Base-by-base conservation (phyloP, 2,329 filamentous ascomycete genomes). In the Colletotrichum cereale region DNA sequence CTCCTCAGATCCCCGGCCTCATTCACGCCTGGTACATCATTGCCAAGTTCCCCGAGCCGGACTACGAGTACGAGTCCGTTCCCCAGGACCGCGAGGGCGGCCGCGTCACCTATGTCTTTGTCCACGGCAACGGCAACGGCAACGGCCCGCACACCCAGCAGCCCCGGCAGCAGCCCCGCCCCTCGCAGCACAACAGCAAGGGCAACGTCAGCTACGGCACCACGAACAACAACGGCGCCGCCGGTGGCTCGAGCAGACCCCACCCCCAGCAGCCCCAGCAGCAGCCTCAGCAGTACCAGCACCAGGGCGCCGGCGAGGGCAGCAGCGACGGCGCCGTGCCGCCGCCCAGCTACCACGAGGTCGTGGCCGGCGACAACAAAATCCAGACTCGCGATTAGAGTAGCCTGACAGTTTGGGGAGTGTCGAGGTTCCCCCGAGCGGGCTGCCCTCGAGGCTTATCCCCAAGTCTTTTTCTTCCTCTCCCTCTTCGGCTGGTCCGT, bases 21-120 rank as follows among this genome's bases (percentile, higher is more conserved):
- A 85, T 99, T 2, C 96, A 99, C 85, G 90, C 95, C 74, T 98
- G 96, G 96, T 99, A 98, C 87, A 97, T 98, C 82, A 98, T 99
- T 83, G 89, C 93, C 78, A 92, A 93, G 79, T 93, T 92, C 81
- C 96, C 96, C 70, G 96, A 98, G 73, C 76, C 88, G 50, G 86
- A 91, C 70, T 88, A 88, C 81, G 89, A 92, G 74, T 95, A 96
- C 82, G 89, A 93, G 75, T 83, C 86, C 62, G 80, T 93, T 50
- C 83, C 88, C 29, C 63, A 90, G 64, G 87, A 89, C 77, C 76
- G 79, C 76, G 87, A 88, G 75, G 83, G 84, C 75, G 85, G 87
- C 75, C 87, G 86, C 72, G 90, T 96, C 66, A 92, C 91, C 48
- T 96, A 96, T 82, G 93, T 97, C 80, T 93, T 94, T 79, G 92